Base-by-base conservation (phyloP, 192 early-diverging fungal species). In the Coemansia asiatica region DNA sequence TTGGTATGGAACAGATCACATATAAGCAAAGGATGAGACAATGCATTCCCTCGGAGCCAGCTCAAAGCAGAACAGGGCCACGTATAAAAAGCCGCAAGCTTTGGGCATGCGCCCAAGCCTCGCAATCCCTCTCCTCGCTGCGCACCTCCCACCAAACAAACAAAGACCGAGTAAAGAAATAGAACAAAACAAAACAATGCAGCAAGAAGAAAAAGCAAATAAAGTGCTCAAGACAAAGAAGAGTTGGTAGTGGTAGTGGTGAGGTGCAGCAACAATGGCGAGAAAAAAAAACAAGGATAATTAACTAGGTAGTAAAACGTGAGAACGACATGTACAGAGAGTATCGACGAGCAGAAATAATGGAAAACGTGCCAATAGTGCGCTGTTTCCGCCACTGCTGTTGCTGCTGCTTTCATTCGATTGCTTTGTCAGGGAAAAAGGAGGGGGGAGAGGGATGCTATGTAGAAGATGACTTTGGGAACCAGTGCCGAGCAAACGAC, bases 401-500 rank as follows among this genome's bases (percentile, higher is more conserved):
- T n/a, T n/a, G 31, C 31, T 33, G 31, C 31, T 33, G 31, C 31
- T 19, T 49, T 19, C 10, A 18, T 44, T 12, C 40, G 2, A 13
- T 16, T 44, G 40, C 40, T 44, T n/a, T 44, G 40, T 13, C 40
- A 25, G 44, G 47, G 6, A 27, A 62, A n/a, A n/a, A n/a, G n/a
- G n/a, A n/a, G n/a, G n/a, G 25, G 21, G 15, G 53, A 12, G 53
- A 3, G 18, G 19, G 21, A 12, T 57, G 33, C 58, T 74, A 68
- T 61, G 67, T 46, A 4, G 76, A 54, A 2, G 66, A 31, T 16
- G 26, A 48, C 48, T 70, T 79, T 53, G 76, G 76, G 35, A 79
- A 79, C 76, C 76, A 79, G 53, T 67, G 76, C 22, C 64, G 76
- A 19, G 76, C 71, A 67, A 79, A 79, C 49, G 76, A 61, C 60